Evolutionary conservation across 768 basidiomycete genomes (phyloP).

Genomic region (Gymnopilus junonius): DNA sequence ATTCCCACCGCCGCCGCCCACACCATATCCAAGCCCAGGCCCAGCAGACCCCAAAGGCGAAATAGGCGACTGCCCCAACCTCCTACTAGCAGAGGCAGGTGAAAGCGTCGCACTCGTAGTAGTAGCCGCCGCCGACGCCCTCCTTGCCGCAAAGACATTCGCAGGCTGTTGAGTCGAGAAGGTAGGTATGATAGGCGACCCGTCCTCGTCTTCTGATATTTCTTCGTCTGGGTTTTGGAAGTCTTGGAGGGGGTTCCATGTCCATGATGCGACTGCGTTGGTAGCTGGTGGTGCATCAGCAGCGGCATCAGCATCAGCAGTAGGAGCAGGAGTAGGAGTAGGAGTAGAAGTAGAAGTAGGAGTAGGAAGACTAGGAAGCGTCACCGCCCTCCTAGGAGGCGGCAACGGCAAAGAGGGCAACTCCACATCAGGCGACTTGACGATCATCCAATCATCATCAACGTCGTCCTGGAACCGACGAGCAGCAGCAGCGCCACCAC

Average conservation of each 20-base stretch:
- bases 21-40: too few species aligned
- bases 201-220: background rate
- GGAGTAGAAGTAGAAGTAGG: background rate
- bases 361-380: background rate
- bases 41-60: too few species aligned
- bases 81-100: background rate
- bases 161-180: slow-evolving; percentile 3
- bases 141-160: background rate
- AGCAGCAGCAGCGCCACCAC: background rate
- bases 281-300: background rate
- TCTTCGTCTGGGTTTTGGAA: background rate
- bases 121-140: background rate
- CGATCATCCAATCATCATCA: slow-evolving; percentile 38
- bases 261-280: background rate
- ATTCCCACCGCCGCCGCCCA: too few species aligned
- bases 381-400: slow-evolving; percentile 29
- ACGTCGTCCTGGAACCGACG: slow-evolving; percentile 24
- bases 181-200: slow-evolving; percentile 4
- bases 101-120: too few species aligned
- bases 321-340: background rate
- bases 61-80: too few species aligned
- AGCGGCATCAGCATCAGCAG: background rate
- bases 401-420: slow-evolving; percentile 43
- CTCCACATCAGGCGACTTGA: slow-evolving; percentile 38
- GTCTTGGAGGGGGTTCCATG: too few species aligned